Conservation (phyloP, 1,284 basidiomycete genomes). For the Pseudozyma tsukubaensis region DNA sequence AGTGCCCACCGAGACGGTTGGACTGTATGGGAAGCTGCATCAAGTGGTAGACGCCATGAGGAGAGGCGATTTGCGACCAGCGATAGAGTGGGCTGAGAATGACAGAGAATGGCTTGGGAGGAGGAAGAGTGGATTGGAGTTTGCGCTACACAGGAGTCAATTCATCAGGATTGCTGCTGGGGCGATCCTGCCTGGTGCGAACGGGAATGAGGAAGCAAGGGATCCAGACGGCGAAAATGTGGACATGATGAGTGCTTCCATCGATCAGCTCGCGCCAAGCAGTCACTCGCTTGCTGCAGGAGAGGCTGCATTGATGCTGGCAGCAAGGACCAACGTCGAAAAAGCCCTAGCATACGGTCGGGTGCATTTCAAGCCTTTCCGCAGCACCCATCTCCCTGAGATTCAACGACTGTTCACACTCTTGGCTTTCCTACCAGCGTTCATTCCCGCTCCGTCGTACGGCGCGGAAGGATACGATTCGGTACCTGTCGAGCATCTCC, state of each 20-base stretch:
- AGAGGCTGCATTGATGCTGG: not conserved
- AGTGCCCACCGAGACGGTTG: conserved; percentile 14
- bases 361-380: conserved; percentile 77
- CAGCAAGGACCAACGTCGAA: conserved; percentile 39
- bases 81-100: conserved; percentile 54
- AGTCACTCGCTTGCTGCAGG: not conserved
- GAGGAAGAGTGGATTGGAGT: conserved; percentile 56
- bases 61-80: conserved; percentile 50
- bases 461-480: conserved; percentile 30
- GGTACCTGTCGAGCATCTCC: conserved; percentile 39
- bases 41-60: conserved; percentile 29
- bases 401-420: conserved; percentile 83
- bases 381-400: conserved; percentile 75
- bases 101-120: conserved; percentile 41
- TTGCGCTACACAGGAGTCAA: conserved; percentile 56
- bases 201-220: conserved; percentile 4
- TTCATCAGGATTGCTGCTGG: conserved; percentile 60
- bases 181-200: conserved; percentile 10
- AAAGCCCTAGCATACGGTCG: conserved; percentile 81
- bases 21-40: conserved; percentile 33
- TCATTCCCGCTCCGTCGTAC: conserved; percentile 32
- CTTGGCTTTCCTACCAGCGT: conserved; percentile 76
- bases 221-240: conserved; percentile 57
- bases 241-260: conserved; percentile 41
- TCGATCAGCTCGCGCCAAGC: conserved; percentile 23